phyloP scores from a whole-genome alignment of 2,329 filamentous ascomycete species.

The Aspergillus candidus region DNA sequence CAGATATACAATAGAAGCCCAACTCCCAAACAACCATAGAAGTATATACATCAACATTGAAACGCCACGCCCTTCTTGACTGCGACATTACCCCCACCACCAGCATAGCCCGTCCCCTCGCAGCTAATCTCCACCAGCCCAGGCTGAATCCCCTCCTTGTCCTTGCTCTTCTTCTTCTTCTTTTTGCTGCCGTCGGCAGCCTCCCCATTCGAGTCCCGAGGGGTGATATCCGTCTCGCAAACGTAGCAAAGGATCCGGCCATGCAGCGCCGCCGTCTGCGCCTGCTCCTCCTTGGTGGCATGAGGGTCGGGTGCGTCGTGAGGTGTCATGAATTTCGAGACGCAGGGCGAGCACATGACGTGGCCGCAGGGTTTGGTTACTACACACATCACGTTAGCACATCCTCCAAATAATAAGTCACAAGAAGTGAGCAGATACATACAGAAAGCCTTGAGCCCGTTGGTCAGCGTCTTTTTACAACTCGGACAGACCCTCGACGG shows the following conservation, averaged over 20 bases:
- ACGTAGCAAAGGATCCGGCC: slow-evolving; percentile 69
- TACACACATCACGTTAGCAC: slow-evolving; percentile 12
- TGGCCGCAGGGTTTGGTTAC: slow-evolving; percentile 86
- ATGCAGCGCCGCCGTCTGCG: slow-evolving; percentile 25
- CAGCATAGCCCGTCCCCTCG: slow-evolving; percentile 89
- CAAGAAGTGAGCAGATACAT: slow-evolving; percentile 16
- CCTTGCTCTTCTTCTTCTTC: slow-evolving; percentile 33
- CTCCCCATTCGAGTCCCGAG: slow-evolving; percentile 24
- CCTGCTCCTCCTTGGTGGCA: slow-evolving; percentile 46
- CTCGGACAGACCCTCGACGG: slow-evolving; percentile 64
- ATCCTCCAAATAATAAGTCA: too few species aligned
- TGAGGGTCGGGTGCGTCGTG: slow-evolving; percentile 54
- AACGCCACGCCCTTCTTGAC: slow-evolving; percentile 74
- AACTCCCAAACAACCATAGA: neutral
- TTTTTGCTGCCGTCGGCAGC: slow-evolving; percentile 23
- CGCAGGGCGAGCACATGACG: slow-evolving; percentile 79
- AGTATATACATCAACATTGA: slow-evolving; percentile 56
- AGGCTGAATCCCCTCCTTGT: slow-evolving; percentile 54
- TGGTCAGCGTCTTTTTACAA: slow-evolving; percentile 76
- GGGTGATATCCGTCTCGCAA: slow-evolving; percentile 70
- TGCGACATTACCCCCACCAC: slow-evolving; percentile 75
- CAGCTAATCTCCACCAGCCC: slow-evolving; percentile 74
- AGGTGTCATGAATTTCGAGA: slow-evolving; percentile 72
- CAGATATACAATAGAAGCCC: neutral
- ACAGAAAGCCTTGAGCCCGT: slow-evolving; percentile 71